A percentile compares a stretch with the other conserved stretches of the same genome.
These are phyloP conservation scores for Athelia psychrophila DNA, from an alignment of 1,284 basidiomycete genomes.

Conservation along the genomic window DNA sequence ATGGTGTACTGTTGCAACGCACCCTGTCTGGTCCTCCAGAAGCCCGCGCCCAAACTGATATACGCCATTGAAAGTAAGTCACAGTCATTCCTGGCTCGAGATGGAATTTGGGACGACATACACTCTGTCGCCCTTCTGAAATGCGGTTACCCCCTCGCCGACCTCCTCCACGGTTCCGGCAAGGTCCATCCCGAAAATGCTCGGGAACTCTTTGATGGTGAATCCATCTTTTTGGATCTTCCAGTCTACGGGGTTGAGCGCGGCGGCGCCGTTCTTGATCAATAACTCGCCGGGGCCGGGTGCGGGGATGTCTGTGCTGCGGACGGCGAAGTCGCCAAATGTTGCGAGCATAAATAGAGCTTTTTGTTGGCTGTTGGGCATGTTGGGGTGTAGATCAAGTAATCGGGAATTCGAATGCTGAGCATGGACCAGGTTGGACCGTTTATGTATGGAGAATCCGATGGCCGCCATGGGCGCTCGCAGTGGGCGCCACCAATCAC, in stretches of 20 bases:
- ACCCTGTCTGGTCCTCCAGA: constrained; percentile 11
- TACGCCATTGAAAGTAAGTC: neutral
- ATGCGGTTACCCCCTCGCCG: constrained; percentile 36
- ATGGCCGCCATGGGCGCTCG: too few relatives aligned
- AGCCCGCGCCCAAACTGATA: constrained; percentile 23
- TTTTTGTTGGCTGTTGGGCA: neutral
- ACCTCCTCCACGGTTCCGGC: constrained; percentile 44
- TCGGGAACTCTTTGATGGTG: constrained; percentile 26
- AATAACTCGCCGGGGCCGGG: constrained; percentile 29
- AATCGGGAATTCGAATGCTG: too few relatives aligned
- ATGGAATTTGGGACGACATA: constrained; percentile 16
- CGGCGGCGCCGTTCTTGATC: constrained; percentile 29
- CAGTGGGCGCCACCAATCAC: too few relatives aligned
- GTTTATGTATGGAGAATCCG: too few relatives aligned
- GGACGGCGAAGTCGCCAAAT: constrained; percentile 5
- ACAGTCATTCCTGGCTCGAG: neutral
- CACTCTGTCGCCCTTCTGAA: constrained; percentile 49
- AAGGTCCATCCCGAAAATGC: constrained; percentile 45
- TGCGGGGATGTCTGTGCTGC: constrained; percentile 12
- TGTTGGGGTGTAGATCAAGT: too few relatives aligned
- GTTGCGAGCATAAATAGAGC: neutral
- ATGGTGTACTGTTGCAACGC: constrained; percentile 32
- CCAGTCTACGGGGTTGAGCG: constrained; percentile 39
- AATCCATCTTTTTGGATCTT: constrained; percentile 29
- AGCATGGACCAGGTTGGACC: too few relatives aligned